phyloP scores from a whole-genome alignment of 495 filamentous ascomycete genomes.

The Aspergillus taichungensis region DNA sequence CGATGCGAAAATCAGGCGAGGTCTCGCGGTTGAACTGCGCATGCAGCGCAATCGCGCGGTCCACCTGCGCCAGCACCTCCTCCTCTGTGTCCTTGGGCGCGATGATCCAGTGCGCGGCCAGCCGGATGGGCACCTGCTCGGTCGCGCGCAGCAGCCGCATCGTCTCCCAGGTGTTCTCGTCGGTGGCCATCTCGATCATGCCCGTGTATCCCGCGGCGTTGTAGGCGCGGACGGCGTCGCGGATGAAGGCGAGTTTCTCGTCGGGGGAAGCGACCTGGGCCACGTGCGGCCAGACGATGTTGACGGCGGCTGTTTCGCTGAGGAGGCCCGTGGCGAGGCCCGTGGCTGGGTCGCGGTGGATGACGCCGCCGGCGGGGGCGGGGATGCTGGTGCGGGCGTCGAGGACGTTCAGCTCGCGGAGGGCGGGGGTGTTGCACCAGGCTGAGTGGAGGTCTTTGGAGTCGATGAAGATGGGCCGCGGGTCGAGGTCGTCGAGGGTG shows the following conservation, averaged over 20 bases:
- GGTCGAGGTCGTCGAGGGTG: slow-evolving; percentile 42
- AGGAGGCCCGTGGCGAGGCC: slow-evolving; percentile 46
- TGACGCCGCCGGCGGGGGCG: slow-evolving; percentile 47
- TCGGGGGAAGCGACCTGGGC: slow-evolving; percentile 40
- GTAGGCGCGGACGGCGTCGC: slow-evolving; percentile 39
- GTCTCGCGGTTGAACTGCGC: slow-evolving; percentile 35
- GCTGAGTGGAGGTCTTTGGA: slow-evolving; percentile 54
- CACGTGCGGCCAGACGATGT: slow-evolving; percentile 52
- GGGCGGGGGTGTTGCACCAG: slow-evolving; percentile 50
- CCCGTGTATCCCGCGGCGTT: slow-evolving; percentile 49
- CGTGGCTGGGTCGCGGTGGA: slow-evolving; percentile 34
- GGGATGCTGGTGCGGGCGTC: slow-evolving; percentile 14
- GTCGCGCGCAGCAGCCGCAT: slow-evolving; percentile 29
- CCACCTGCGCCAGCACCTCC: slow-evolving; percentile 44
- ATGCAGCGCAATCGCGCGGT: slow-evolving; percentile 49
- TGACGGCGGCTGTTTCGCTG: slow-evolving; percentile 47
- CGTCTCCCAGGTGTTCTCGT: slow-evolving; percentile 47
- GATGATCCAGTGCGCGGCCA: slow-evolving; percentile 55
- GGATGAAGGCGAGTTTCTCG: slow-evolving; percentile 30
- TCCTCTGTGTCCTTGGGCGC: slow-evolving; percentile 33
- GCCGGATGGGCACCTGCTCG: slow-evolving; percentile 34
- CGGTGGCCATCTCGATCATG: slow-evolving; percentile 56
- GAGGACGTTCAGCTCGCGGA: slow-evolving; percentile 42
- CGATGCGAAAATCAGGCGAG: slow-evolving; percentile 46
- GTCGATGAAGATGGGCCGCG: slow-evolving; percentile 52